Evolutionary conservation across 768 basidiomycete genomes (phyloP).

Genomic region (Mycena floridula): DNA sequence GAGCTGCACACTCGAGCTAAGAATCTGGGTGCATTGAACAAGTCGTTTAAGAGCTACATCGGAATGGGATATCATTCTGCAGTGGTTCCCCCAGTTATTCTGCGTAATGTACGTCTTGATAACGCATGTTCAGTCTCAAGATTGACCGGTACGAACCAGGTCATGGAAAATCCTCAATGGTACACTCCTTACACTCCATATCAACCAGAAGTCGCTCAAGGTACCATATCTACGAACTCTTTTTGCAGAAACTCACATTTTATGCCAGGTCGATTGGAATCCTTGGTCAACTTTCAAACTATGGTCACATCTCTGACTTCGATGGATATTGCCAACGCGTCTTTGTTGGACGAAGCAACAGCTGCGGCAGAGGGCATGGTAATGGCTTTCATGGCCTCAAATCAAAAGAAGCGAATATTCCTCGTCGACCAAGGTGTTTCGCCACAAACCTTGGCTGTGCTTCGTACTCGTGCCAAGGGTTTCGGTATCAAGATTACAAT

Average conservation of each 20-base stretch:
- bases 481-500: slow-evolving; percentile 88
- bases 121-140: not conserved
- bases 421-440: slow-evolving; percentile 78
- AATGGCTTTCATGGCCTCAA: slow-evolving; percentile 71
- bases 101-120: slow-evolving; percentile 68
- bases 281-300: slow-evolving; percentile 93
- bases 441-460: slow-evolving; percentile 87
- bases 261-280: slow-evolving; percentile 81
- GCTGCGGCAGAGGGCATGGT: slow-evolving; percentile 97
- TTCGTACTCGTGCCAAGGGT: slow-evolving; percentile 86
- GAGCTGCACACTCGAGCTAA: slow-evolving; percentile 75
- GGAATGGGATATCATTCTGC: slow-evolving; percentile 98
- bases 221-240: slow-evolving; percentile 28
- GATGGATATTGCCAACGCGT: slow-evolving; percentile 95
- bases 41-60: slow-evolving; percentile 87
- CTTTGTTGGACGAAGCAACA: slow-evolving; percentile 90
- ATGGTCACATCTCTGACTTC: slow-evolving; percentile 92
- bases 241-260: no score
- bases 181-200: slow-evolving; percentile 96
- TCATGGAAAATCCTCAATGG: slow-evolving; percentile 96
- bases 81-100: slow-evolving; percentile 91
- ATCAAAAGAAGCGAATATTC: slow-evolving; percentile 75
- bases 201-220: slow-evolving; percentile 98
- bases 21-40: slow-evolving; percentile 72
- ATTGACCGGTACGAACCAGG: slow-evolving; percentile 29